Base-by-base conservation (phyloP, 179 eudicot genomes). In the Sideroxylon spinosum region DNA sequence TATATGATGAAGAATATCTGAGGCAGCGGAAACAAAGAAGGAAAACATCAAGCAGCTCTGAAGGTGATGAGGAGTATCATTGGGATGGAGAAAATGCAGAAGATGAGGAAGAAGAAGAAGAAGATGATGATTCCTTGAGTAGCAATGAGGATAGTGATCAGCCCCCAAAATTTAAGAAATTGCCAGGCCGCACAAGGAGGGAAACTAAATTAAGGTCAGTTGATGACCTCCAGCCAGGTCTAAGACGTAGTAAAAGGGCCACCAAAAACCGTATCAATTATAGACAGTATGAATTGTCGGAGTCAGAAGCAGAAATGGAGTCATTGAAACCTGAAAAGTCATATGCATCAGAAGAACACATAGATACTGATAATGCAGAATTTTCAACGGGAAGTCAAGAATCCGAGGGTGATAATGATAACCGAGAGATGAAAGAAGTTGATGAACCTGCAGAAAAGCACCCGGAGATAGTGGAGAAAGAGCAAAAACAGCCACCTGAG, bases 211-310 rank as follows among this genome's bases (percentile, higher is more conserved):
- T 78, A 70, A 87, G 91, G 76, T 88, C 97, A 1, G 87, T 87
- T 80, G 85, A 64, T 70, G 89, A 86, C 63, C 73, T 86, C 48
- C 82, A 87, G 22, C 50, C 88, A 6, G 97, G 98, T 46, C 83
- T 93, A 62, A 89, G 99, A 68, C 95, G 99, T 49, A 95, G 99
- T 78, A 93, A 89, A 55, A 84, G 99, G 84, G 87, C 99, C 20
- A 89, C 91, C 28, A 82, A 91, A 80, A 92, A 83, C 83, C 94
- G 88, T 28, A 88, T 95, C 29, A 80, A 95, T 76, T 95, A 91
- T 78, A 87, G 82, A 77, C 88, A 87, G 57, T 89, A 84, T 48
- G 99, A 91, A 60, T 10, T 80, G 62, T 95, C 99, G 0, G 98
- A 93, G 14, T 95, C 98, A 1, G 99, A 92, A 48, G 85, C 98